Percentiles rank a stretch among this genome's conserved stretches.
Evolutionary conservation across 2,329 filamentous ascomycete species (phyloP).

Genomic region (Lasiodiplodia sp.): DNA sequence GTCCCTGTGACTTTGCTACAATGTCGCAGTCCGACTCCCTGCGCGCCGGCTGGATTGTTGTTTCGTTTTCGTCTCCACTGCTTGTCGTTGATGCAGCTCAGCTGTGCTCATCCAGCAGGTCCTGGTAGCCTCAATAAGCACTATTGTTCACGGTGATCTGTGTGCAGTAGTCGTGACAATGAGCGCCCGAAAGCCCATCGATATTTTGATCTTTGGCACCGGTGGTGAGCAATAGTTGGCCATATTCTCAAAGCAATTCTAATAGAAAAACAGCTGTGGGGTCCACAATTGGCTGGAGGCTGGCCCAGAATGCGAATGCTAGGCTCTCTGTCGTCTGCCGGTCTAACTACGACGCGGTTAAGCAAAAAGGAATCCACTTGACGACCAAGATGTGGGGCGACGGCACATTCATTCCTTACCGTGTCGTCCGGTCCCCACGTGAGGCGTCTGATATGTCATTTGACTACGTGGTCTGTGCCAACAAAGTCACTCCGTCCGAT

Average conservation of each 20-base stretch:
- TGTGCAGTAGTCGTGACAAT: conserved; percentile 1
- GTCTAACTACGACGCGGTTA: conserved; percentile 35
- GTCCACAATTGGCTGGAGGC: conserved; percentile 36
- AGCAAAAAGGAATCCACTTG: conserved; percentile 32
- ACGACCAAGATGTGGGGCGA: conserved; percentile 36
- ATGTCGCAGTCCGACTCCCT: background rate
- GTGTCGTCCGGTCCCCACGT: conserved; percentile 31
- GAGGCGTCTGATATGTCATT: conserved; percentile 31
- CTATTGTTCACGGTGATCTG: background rate
- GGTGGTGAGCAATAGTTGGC: conserved; percentile 13
- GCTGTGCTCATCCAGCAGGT: background rate
- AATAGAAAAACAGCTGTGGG: conserved; percentile 33
- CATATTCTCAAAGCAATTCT: background rate
- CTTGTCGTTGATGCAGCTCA: conserved; percentile 7
- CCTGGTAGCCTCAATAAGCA: background rate
- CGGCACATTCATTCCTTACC: conserved; percentile 34
- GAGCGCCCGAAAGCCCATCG: conserved; percentile 15
- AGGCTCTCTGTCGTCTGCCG: conserved; percentile 36
- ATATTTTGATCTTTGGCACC: conserved; percentile 29
- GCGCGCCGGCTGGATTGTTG: background rate
- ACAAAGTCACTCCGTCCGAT: conserved; percentile 34
- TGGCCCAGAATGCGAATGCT: conserved; percentile 34
- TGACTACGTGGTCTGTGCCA: conserved; percentile 37
- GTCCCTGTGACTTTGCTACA: background rate
- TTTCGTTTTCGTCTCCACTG: conserved; percentile 23